These are phyloP conservation scores for Striga hermonthica DNA, from an alignment of 305 asterid genomes.

Conservation along the genomic window DNA sequence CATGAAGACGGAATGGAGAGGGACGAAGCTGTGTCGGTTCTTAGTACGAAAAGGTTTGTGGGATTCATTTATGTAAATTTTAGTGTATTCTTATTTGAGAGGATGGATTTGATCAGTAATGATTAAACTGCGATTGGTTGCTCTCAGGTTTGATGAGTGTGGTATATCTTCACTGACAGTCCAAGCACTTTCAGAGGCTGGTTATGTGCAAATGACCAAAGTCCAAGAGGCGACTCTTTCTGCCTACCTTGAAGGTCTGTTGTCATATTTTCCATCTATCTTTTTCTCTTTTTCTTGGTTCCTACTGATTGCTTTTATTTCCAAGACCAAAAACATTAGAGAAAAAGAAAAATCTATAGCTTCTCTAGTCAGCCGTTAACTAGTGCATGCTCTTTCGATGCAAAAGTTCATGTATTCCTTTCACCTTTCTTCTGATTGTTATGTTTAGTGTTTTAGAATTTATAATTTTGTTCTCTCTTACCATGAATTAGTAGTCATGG, in stretches of 20 bases:
- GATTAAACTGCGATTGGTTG: constrained; percentile 20
- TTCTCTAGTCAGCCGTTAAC: constrained; percentile 10
- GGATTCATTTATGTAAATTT: constrained; percentile 22
- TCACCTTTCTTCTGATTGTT: not conserved
- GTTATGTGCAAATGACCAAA: constrained; percentile 81
- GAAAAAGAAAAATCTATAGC: not conserved
- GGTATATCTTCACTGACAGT: constrained; percentile 65
- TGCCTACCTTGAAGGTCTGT: constrained; percentile 69
- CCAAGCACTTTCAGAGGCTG: constrained; percentile 76
- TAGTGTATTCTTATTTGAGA: not conserved
- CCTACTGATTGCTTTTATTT: constrained; percentile 2
- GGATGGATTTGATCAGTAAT: not conserved
- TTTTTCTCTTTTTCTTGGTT: not conserved
- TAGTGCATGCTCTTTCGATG: not conserved
- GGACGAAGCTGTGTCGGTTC: constrained; percentile 48
- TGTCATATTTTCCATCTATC: constrained; percentile 4
- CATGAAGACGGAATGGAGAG: constrained; percentile 38
- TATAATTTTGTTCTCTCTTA: not conserved
- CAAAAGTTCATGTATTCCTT: not conserved
- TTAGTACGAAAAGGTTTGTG: constrained; percentile 65
- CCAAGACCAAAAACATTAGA: not conserved
- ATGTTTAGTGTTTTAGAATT: not conserved
- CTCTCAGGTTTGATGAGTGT: constrained; percentile 84
- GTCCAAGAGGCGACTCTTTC: constrained; percentile 88
- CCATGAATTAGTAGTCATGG: not conserved